Percentiles rank a stretch among this genome's conserved stretches.
These are phyloP conservation scores for Solanum tarijense DNA, from an alignment of 257 asterid genomes.

Conservation along the genomic window DNA sequence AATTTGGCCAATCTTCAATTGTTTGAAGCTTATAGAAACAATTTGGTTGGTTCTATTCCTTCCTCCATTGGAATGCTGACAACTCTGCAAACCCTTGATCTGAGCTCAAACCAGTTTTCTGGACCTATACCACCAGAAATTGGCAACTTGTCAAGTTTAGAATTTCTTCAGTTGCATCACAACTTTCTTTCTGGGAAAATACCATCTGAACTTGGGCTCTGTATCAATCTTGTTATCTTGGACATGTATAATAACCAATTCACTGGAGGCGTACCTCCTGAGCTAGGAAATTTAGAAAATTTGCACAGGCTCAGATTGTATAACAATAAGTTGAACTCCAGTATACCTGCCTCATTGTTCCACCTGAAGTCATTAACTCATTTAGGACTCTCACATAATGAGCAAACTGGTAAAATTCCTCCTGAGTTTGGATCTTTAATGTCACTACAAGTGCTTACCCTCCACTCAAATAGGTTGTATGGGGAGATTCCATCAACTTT, in stretches of 20 bases:
- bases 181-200: constrained; percentile 51
- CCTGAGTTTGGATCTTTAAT: constrained; percentile 29
- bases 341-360: constrained; percentile 50
- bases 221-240: constrained; percentile 29
- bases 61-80: constrained; percentile 44
- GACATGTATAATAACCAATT: constrained; percentile 39
- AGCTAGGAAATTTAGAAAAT: constrained; percentile 42
- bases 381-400: constrained; percentile 57
- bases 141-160: constrained; percentile 38
- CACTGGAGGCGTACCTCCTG: constrained; percentile 52
- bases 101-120: constrained; percentile 43
- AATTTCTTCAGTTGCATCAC: constrained; percentile 32
- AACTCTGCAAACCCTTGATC: constrained; percentile 36
- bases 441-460: constrained; percentile 56
- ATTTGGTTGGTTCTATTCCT: constrained; percentile 47
- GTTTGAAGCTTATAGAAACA: constrained; percentile 36
- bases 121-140: constrained; percentile 63
- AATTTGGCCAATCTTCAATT: constrained; percentile 38
- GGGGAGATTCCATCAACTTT: constrained; percentile 55
- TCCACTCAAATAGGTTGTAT: constrained; percentile 53
- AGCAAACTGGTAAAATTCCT: constrained; percentile 41
- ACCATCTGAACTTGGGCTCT: constrained; percentile 49
- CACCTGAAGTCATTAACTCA: constrained; percentile 30
- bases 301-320: constrained; percentile 37
- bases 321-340: constrained; percentile 44